Evolutionary conservation across 1,284 basidiomycete genomes (phyloP).

Genomic region (Sphagnurus paluster): DNA sequence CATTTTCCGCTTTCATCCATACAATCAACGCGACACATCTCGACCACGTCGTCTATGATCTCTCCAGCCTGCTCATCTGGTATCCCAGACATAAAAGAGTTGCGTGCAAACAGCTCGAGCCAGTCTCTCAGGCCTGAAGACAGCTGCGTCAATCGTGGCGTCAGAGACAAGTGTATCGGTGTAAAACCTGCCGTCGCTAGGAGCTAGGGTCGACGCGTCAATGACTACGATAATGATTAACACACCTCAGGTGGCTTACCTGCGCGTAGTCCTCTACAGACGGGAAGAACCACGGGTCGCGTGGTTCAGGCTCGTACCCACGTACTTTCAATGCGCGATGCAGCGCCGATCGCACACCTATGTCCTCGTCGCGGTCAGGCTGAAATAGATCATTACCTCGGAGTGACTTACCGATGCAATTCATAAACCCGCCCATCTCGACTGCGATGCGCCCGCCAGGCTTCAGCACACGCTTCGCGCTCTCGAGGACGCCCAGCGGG

Average conservation of each 20-base stretch:
- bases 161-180: conserved; percentile 55
- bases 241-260: conserved; percentile 33
- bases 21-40: conserved; percentile 60
- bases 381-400: conserved; percentile 6
- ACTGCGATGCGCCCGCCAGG: conserved; percentile 69
- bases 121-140: conserved; percentile 64
- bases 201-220: conserved; percentile 39
- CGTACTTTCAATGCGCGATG: conserved; percentile 53
- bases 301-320: conserved; percentile 54
- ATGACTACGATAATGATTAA: neutral
- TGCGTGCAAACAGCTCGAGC: conserved; percentile 67
- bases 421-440: conserved; percentile 80
- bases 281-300: conserved; percentile 87
- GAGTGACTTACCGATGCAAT: conserved; percentile 53
- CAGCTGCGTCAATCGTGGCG: conserved; percentile 71
- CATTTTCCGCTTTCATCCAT: conserved; percentile 59
- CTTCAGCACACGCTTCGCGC: conserved; percentile 61
- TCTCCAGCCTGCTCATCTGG: conserved; percentile 52
- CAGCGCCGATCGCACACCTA: conserved; percentile 64
- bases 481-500: conserved; percentile 64
- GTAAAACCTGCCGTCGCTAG: conserved; percentile 57
- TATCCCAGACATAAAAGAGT: conserved; percentile 54
- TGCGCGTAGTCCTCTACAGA: conserved; percentile 62
- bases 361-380: conserved; percentile 1
- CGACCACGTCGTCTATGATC: conserved; percentile 67